Percentiles rank a stretch among this genome's conserved stretches.
These are phyloP conservation scores for Clavaria fumosa DNA, from an alignment of 768 basidiomycete genomes.

Conservation along the genomic window DNA sequence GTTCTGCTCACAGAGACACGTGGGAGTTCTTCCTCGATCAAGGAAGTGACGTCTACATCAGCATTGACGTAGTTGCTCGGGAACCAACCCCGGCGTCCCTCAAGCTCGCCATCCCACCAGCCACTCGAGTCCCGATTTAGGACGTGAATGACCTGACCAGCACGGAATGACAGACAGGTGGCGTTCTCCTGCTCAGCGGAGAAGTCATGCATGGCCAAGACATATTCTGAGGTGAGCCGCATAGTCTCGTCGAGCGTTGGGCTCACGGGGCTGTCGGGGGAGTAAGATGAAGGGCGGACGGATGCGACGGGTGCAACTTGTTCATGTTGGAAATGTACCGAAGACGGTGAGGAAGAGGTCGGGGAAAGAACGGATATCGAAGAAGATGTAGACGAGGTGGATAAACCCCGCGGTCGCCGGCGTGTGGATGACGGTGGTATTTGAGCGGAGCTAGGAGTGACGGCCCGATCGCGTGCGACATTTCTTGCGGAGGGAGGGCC, in stretches of 20 bases:
- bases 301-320: constrained; percentile 10
- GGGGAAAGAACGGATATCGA: constrained; percentile 43
- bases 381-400: constrained; percentile 41
- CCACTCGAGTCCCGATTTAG: constrained; percentile 75
- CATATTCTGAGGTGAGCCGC: constrained; percentile 47
- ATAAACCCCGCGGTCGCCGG: constrained; percentile 31
- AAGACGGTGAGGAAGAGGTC: constrained; percentile 33
- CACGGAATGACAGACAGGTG: constrained; percentile 77
- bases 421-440: constrained; percentile 21
- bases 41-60: constrained; percentile 30
- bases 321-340: constrained; percentile 26
- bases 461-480: constrained; percentile 4
- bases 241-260: constrained; percentile 34
- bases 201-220: constrained; percentile 89
- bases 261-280: constrained; percentile 24
- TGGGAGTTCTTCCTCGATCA: constrained; percentile 42
- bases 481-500: constrained; percentile 9
- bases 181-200: constrained; percentile 50
- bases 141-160: constrained; percentile 88
- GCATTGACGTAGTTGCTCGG: constrained; percentile 89
- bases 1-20: constrained; percentile 26
- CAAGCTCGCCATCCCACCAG: constrained; percentile 98
- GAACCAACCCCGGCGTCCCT: constrained; percentile 88
- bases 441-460: not conserved
- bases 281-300: constrained; percentile 18